Base-by-base conservation (phyloP, 768 basidiomycete species). In the Naganishia antarctica region DNA sequence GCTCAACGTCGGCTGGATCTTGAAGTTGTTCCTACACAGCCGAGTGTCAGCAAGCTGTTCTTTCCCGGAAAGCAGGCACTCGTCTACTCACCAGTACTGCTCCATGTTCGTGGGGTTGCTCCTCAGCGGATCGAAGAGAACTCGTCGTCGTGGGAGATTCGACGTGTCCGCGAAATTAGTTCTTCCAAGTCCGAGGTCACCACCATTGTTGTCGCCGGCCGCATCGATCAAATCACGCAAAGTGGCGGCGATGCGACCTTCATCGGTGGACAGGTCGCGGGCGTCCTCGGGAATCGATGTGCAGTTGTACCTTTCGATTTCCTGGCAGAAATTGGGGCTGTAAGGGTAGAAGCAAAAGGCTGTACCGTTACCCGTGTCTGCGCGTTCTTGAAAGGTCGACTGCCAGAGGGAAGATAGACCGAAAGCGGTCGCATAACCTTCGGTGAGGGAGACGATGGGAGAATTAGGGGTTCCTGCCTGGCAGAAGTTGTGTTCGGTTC, bases 21-120 rank as follows among this genome's bases (percentile, higher is more conserved):
- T 62, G 46, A 62, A 50, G 23, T 47, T 40, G 13, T 21, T 40
- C 61, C 61, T 62, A n/a, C 41, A 25, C 8, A 5, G 29, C 3
- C 2, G 15, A 18, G 37, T 1, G 23, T 59, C 43, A 60, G 43
- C 7, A 43, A 46, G 43, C 16, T 3, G 43, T 15, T 37, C 15
- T 43, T 46, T 1, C 13, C 13, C 5, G 6, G n/a, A 15, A 29
- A 16, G 13, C 6, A 16, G 13, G n/a, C n/a, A n/a, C n/a, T n/a
- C 7, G 26, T 6, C 28, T 1, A 32, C 60, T 48, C 32, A 48
- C 60, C 60, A 61, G 46, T 48, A 61, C n/a, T 61, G 4, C 46
- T 61, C 44, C 60, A 61, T 61, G 29, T 29, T 61, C 46, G 60
- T 16, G 11, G 60, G 60, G 45, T 61, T 61, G n/a, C 6, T 25